Base-by-base conservation (phyloP, 2,329 filamentous ascomycete genomes). In the Anthostomella pinea region DNA sequence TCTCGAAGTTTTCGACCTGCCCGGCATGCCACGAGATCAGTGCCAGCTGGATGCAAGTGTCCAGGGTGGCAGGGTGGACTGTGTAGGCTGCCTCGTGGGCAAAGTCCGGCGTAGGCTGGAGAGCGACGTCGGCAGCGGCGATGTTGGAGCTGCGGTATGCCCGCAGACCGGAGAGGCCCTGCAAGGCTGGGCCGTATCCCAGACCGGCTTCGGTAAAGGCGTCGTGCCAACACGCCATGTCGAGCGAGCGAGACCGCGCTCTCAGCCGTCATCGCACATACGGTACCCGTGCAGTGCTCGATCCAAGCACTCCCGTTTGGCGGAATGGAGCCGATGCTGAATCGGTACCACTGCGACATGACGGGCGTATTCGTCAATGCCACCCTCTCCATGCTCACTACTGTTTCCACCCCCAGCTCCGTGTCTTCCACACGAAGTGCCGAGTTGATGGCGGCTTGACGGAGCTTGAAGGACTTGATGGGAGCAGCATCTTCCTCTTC, bases 381-480 rank as follows among this genome's bases (percentile, higher is more conserved):
- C 13, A 39, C 15, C 17, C n/a, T 39, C 35, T 35, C 33, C 43
- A 45, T 39, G 26, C 39, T 24, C 5, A 46, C 18, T 10, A 46
- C 23, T 2, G 29, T 43, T 30, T 46, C 43, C n/a, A 40, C 35
- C 7, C 43, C 39, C 6, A 37, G 17, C 8, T 37, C 39, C 7
- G 13, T 30, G 16, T 45, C 35, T 30, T 42, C 24, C n/a, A 45
- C 6, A 5, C 20, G 10, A 7, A 45, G 25, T 16, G 43, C 24
- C 0, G 39, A 45, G 16, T 26, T 45, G 17, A 45, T 35, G 9
- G 43, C 24, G 13, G 38, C 36, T 6, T 39, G 14, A 3, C 36
- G 43, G 30, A 45, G 35, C 25, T 35, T 36, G 30, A 34, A 42
- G 5, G 30, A 45, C 10, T 30, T 31, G 19, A 45, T 42, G 3